Evolutionary conservation across 164 flowering plant species (phyloP), one percentile per base, ranked within the genome.

Genomic region (Magnolia kwangsiensis): DNA sequence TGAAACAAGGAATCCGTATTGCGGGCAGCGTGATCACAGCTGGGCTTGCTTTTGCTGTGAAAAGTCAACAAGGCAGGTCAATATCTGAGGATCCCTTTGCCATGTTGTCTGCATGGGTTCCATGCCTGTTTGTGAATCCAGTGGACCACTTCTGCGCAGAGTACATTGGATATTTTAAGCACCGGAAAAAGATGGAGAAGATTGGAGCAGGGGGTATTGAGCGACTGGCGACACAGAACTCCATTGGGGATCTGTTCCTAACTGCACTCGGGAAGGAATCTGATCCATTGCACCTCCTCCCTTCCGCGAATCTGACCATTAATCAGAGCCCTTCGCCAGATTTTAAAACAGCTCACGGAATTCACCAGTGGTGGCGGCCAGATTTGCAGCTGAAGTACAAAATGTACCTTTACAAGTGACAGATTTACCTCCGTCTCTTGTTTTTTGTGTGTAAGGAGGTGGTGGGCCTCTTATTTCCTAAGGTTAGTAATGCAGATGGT

Each of bases 341-440:
- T 78, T 85, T 89, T 58, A 89, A 81, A 72, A 65, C 74, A 67
- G 92, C 92, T 31, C 95, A 92, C 80, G 95, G 91, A 23, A 86
- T 92, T 80, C 90, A 88, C 67, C 97, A 90, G 72, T 91, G 97
- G 95, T 90, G 90, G 91, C 80, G 79, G 50, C 84, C 86, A 31
- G 88, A 90, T 72, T 58, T 79, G 68, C 71, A 81, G 21, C 64
- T 89, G 75, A 74, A 86, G 73, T 84, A 83, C 78, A 82, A 86
- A 64, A 59, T 80, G 24, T 84, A 87, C 83, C 6, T 13, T 19
- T 75, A 75, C 58, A 70, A 49, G 72, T 70, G 71, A 68, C 19
- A 37, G n/a, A 7, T 65, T 11, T 7, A 7, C 68, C 1, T 65
- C 29, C 4, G 13, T 14, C 61, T 55, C 10, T 55, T 55, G 61